Evolutionary conservation across 805 yeast genomes (phyloP), one percentile per base, ranked within the genome.

Genomic region (Metschnikowia similis): DNA sequence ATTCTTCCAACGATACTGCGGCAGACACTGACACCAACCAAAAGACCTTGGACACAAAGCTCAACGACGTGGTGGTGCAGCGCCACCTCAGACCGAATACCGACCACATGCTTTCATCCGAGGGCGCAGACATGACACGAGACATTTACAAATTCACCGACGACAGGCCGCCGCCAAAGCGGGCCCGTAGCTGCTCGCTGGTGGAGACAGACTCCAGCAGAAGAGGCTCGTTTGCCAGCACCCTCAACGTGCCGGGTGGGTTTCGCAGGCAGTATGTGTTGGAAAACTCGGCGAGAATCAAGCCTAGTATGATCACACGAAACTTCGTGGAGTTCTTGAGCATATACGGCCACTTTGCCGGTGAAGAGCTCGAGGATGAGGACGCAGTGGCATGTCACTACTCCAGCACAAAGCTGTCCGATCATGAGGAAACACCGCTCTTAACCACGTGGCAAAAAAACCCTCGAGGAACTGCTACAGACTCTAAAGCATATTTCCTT

Each of bases 271-370:
- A 85, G 50, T 87, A 77, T 57, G 67, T 87, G 29, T 65, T 78
- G 52, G 30, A 51, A 5, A 56, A 50, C 45, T 32, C 54, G n/a
- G 14, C 29, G 26, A 51, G 51, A 16, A n/a, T 28, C 31, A 39
- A 41, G 40, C 82, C 72, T 11, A 72, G 82, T 8, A 75, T 83
- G 49, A 64, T 86, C 36, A 83, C 95, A 0, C 77, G 81, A 51
- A 87, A 87, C 64, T 87, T 87, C 55, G 72, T 87, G 57, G 94
- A 87, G 64, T 87, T 87, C 60, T 70, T 87, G 41, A 83, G 87
- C 54, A 75, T 87, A 7, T 87, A 87, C 65, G 95, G 95, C 6
- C 92, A 87, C 70, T 87, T 87, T 67, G 94, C 94, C 2, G 95
- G 95, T 62, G 94, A 87, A 66, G 81, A 83, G 36, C 75, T 87